Conservation (phyloP, 23 red algal genomes). For the Pyropia haitanensis region DNA sequence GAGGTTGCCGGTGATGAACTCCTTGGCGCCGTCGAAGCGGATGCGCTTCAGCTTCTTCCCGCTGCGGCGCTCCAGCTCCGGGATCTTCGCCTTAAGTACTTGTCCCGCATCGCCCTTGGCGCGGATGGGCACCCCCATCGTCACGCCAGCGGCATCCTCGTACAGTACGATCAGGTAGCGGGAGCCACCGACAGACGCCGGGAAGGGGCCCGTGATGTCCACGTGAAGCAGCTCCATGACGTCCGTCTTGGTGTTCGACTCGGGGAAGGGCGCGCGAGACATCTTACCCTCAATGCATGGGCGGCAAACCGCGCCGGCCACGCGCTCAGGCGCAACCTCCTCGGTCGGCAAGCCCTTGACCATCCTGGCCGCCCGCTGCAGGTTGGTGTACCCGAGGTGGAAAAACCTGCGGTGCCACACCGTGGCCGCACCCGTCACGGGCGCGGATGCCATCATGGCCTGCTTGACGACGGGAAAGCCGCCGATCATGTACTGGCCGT, state of each 20-base stretch:
- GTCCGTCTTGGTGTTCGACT: not conserved
- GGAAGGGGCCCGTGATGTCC: constrained; percentile 4
- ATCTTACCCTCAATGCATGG: too few relatives aligned
- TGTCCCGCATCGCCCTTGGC: constrained; percentile 7
- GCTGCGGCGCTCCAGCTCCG: constrained; percentile 1
- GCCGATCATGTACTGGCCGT: too few relatives aligned
- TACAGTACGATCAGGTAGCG: constrained; percentile 9
- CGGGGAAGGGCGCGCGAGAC: too few relatives aligned
- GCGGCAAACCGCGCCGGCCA: too few relatives aligned
- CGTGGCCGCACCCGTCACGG: too few relatives aligned
- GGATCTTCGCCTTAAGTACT: constrained; percentile 15
- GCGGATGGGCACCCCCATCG: constrained; percentile 1
- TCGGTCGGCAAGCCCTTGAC: too few relatives aligned
- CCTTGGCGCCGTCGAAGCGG: constrained; percentile 9
- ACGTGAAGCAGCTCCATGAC: constrained; percentile 5
- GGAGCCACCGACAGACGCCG: constrained; percentile 4
- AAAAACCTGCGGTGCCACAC: too few relatives aligned
- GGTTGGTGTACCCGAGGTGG: too few relatives aligned
- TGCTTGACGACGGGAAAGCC: too few relatives aligned
- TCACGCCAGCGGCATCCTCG: constrained; percentile 3
- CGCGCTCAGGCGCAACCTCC: too few relatives aligned
- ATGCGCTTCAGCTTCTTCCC: constrained; percentile 2
- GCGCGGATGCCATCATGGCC: too few relatives aligned
- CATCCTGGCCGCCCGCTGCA: too few relatives aligned
- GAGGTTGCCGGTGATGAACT: not conserved